Base-by-base conservation (phyloP, 2,329 filamentous ascomycete species). In the Eutypella sp. region DNA sequence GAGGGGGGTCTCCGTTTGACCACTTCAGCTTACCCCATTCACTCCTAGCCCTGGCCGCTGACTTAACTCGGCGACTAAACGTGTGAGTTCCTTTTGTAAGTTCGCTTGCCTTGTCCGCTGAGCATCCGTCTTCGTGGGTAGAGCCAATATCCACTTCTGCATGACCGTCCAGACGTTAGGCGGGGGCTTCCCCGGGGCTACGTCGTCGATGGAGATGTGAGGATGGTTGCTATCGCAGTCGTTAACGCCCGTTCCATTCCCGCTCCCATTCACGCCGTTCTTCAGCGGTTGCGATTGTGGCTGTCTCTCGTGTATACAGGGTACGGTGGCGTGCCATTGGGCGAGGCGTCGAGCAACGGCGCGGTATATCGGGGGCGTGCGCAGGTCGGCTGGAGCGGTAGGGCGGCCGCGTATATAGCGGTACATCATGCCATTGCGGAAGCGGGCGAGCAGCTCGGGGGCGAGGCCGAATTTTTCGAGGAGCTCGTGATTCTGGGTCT, bases 401-500 rank as follows among this genome's bases (percentile, higher is more conserved):
- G 88, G 86, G 52, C 78, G 81, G 43, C 93, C 93, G 51, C 81
- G 81, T 55, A 97, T 86, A 70, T 86, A 99, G 57, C 87, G 83
- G 73, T 99, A 99, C 61, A 99, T 79, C 71, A 99, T 88, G 56
- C 93, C 93, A 64, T 99, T 99, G 59, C 90, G 78, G 74, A 99
- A 99, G 55, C 91, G 86, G 45, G 91, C 93, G 48, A 97, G 79
- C 43, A 99, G 77, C 50, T 87, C 76, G 31, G 93, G 93, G 18
- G 93, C 93, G 44, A 99, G 83, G 57, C 84, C 82, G 59, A 90
- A 76, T 56, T 81, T 81, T 70, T 91, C 89, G 51, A 97, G 83
- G 47, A 96, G 78, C 63, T 90, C 90, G 69, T 99, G 93, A 64
- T 84, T 85, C 58, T 82, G 76, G 2, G 76, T 79, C 75, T 81